Conservation (phyloP, 2,329 filamentous ascomycete species). For the Drechslerella dactyloides region DNA sequence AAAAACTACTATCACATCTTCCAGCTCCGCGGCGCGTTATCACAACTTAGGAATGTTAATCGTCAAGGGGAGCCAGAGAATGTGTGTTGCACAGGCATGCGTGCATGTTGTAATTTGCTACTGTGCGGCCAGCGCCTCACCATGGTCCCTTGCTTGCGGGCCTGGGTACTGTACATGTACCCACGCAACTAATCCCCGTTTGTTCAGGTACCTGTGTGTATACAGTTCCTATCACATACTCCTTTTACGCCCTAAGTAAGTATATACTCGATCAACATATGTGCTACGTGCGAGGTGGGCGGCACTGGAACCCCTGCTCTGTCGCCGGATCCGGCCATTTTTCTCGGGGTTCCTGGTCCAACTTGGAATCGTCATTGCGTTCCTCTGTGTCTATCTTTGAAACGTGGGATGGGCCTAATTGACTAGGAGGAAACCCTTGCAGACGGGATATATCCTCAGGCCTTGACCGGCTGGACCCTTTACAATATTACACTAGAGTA, state of each 20-base stretch:
- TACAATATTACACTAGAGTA: no score
- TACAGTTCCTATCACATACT: no score
- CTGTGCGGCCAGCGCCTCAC: neutral
- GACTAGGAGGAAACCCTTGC: neutral
- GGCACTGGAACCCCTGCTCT: conserved; percentile 20
- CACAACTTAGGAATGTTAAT: no score
- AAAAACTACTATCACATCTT: neutral
- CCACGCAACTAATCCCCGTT: no score
- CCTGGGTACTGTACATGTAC: no score
- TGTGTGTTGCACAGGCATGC: conserved; percentile 1
- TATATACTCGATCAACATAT: conserved; percentile 19
- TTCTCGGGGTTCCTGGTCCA: conserved; percentile 32
- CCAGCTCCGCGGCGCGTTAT: neutral
- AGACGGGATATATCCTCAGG: neutral
- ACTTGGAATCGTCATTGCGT: neutral
- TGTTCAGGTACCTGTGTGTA: no score
- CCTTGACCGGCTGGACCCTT: no score
- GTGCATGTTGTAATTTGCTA: neutral
- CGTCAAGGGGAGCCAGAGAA: neutral
- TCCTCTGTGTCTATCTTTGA: conserved; percentile 24
- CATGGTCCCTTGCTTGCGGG: neutral
- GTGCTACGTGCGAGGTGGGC: no score
- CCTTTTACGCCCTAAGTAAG: no score
- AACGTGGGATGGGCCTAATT: conserved; percentile 26
- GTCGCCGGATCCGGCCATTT: conserved; percentile 47